Conservation (phyloP, 202 grass and related monocot genomes). For the Cymbopogon flexuosus region DNA sequence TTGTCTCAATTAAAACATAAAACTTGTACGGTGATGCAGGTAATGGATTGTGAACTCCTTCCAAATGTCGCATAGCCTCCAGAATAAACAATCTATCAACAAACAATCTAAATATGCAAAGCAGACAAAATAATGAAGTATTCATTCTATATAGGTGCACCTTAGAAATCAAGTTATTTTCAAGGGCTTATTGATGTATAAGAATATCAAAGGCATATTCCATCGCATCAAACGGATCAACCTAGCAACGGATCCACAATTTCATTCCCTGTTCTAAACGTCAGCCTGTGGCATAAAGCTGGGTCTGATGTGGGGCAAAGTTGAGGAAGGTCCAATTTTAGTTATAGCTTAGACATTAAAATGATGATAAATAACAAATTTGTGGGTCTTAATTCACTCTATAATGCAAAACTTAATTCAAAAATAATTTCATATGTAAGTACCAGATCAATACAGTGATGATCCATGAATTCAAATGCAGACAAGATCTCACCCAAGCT, state of each 20-base stretch:
- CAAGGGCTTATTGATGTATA: not conserved
- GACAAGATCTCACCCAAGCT: constrained; percentile 82
- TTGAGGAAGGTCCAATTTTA: not conserved
- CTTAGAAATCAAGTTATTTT: constrained; percentile 13
- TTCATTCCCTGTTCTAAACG: constrained; percentile 20
- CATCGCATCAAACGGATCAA: not conserved
- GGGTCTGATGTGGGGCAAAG: not conserved
- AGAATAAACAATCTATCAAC: constrained; percentile 39
- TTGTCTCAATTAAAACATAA: constrained; percentile 92
- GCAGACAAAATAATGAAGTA: constrained; percentile 23
- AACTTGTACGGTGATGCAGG: constrained; percentile 55
- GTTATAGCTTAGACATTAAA: not conserved
- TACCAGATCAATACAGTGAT: constrained; percentile 82
- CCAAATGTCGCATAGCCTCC: constrained; percentile 79
- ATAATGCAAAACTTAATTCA: not conserved
- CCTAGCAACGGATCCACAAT: not conserved
- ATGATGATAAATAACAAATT: not conserved
- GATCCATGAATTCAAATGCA: constrained; percentile 99
- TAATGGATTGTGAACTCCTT: constrained; percentile 89
- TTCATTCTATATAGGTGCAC: constrained; percentile 12
- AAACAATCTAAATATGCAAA: constrained; percentile 19
- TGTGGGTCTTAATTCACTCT: not conserved
- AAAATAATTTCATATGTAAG: not conserved
- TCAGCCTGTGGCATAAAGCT: not conserved
- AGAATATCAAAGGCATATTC: not conserved